Base-by-base conservation (phyloP, 169 alveolate genomes). In the Condylostoma magnum region DNA sequence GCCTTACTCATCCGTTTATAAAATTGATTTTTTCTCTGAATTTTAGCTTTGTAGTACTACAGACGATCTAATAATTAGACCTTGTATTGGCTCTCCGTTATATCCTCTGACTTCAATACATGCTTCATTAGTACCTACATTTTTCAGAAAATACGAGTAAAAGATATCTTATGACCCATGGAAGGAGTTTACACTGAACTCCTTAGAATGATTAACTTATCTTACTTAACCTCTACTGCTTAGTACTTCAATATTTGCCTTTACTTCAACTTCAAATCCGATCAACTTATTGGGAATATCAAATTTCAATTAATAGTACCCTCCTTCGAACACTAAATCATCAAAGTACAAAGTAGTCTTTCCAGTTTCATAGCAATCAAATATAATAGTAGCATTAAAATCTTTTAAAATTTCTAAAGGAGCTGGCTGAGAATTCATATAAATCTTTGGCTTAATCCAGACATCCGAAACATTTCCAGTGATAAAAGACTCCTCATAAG, bases 401-500 rank as follows among this genome's bases (percentile, higher is more conserved):
- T 76, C 68, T 47, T 77, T 81, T 4, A 87, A 53, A 2, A 73
- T 18, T 10, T 70, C 37, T 6, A 77, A 25, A 4, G 75, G 31
- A 44, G 87, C 87, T 30, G 37, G 12, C 55, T 77, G 48, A 6
- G 68, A 77, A 57, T 80, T 77, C 0, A 83, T 69, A 4, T 4
- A 27, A 28, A 87, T 50, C 30, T 22, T 31, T 22, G 94, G 88
- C 34, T 69, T 77, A 3, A 87, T 60, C 25, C 77, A 30, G 5
- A 83, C 53, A 38, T 51, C 54, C 22, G 85, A 73, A 4, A 56
- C 50, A 55, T 77, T 79, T 34, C 91, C 91, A 73, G 80, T 77
- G 2, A 87, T 52, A 25, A 87, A 50, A n/a, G 81, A 68, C 36
- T 85, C 92, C 20, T 57, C 67, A 68, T 77, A 48, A 20, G 81